phyloP scores from a whole-genome alignment of 768 basidiomycete species.

The Xerocomellus dryophilus region DNA sequence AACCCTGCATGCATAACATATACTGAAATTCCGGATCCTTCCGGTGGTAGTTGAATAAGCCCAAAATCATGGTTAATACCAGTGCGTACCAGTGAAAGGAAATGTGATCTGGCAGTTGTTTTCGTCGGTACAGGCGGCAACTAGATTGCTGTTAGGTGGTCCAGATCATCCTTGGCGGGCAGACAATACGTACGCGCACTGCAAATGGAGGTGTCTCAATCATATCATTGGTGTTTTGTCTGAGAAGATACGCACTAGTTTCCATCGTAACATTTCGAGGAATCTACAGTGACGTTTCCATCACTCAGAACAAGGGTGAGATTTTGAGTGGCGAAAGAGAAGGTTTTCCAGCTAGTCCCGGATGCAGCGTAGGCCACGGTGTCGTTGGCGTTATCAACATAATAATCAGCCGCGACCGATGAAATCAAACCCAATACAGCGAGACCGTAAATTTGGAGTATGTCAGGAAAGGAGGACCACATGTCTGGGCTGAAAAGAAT shows the following conservation, averaged over 20 bases:
- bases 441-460: background rate
- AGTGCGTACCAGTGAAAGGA: constrained; percentile 15
- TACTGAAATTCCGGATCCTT: constrained; percentile 19
- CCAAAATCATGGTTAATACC: background rate
- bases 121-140: background rate
- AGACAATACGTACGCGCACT: constrained; percentile 12
- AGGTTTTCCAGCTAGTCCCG: constrained; percentile 1
- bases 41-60: background rate
- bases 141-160: background rate
- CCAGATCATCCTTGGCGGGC: background rate
- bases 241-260: constrained; percentile 10
- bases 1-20: constrained; percentile 14
- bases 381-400: constrained; percentile 12
- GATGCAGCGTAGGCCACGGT: constrained; percentile 3
- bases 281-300: background rate
- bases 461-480: background rate
- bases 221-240: background rate
- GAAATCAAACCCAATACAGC: background rate
- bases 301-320: background rate
- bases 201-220: background rate
- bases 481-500: background rate
- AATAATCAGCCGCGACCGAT: constrained; percentile 9
- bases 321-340: constrained; percentile 3
- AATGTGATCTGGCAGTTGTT: constrained; percentile 11
- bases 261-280: constrained; percentile 14